Conservation (phyloP, 257 asterid genomes). For the Gentiana straminea region DNA sequence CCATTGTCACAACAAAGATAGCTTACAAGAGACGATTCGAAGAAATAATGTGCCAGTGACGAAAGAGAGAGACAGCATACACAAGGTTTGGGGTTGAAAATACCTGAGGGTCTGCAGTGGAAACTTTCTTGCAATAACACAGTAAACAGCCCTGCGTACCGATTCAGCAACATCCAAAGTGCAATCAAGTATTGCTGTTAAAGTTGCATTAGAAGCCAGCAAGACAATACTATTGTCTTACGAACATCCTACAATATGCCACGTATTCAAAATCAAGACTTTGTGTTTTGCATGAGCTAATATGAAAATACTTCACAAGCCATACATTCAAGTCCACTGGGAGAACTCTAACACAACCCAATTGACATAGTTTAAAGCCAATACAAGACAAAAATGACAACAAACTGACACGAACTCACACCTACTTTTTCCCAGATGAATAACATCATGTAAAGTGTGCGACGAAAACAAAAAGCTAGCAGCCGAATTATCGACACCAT, state of each 20-base stretch:
- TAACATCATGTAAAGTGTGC: too few relatives aligned
- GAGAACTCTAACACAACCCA: too few relatives aligned
- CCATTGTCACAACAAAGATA: not conserved
- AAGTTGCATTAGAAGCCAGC: slow-evolving; percentile 71
- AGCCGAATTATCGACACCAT: too few relatives aligned
- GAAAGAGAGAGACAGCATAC: not conserved
- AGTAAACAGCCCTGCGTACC: slow-evolving; percentile 80
- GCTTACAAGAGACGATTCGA: not conserved
- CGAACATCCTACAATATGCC: slow-evolving; percentile 70
- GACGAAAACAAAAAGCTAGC: too few relatives aligned
- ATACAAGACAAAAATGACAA: too few relatives aligned
- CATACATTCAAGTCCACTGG: too few relatives aligned
- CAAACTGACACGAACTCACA: too few relatives aligned
- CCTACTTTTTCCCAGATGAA: too few relatives aligned
- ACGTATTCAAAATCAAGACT: not conserved
- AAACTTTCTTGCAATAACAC: slow-evolving; percentile 65
- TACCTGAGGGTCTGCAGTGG: slow-evolving; percentile 93
- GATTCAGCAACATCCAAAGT: slow-evolving; percentile 81
- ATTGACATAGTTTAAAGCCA: too few relatives aligned
- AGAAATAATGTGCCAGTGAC: not conserved
- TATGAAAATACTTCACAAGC: too few relatives aligned
- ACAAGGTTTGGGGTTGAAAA: slow-evolving; percentile 9
- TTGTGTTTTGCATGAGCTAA: too few relatives aligned
- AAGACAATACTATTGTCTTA: slow-evolving; percentile 65
- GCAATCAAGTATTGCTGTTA: slow-evolving; percentile 58